A percentile compares a stretch with the other conserved stretches of the same genome.
phyloP scores from a whole-genome alignment of 2,329 filamentous ascomycete genomes.

The Hypoxylon sp. region DNA sequence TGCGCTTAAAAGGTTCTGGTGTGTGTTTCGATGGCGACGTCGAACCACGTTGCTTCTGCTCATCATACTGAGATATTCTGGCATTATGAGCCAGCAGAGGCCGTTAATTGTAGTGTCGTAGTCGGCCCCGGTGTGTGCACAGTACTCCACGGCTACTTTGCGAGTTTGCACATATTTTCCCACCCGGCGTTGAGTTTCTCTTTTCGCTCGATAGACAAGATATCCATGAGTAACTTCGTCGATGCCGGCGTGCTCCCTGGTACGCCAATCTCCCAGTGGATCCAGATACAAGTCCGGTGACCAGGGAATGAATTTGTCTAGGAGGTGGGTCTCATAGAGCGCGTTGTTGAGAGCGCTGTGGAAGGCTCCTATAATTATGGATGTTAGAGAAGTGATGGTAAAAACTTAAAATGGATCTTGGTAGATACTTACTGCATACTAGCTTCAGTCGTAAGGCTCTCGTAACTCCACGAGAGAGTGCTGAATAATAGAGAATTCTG shows the following conservation, averaged over 20 bases:
- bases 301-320: background rate
- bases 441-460: background rate
- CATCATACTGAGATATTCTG: background rate
- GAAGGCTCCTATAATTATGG: background rate
- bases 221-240: constrained; percentile 1
- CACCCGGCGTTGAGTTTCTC: background rate
- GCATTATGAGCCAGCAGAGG: background rate
- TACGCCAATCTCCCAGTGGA: background rate
- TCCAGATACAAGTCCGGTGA: too few relatives aligned
- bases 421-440: constrained; percentile 7
- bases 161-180: background rate
- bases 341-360: background rate
- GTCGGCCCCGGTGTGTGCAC: background rate
- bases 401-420: background rate
- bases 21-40: background rate
- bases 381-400: background rate
- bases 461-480: background rate
- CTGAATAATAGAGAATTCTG: background rate
- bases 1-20: background rate
- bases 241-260: background rate
- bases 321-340: background rate
- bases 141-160: background rate
- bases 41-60: too few relatives aligned
- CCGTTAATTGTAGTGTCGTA: background rate
- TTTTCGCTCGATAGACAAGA: background rate